phyloP scores from a whole-genome alignment of 2,329 filamentous ascomycete species.

The Fusarium sp. region DNA sequence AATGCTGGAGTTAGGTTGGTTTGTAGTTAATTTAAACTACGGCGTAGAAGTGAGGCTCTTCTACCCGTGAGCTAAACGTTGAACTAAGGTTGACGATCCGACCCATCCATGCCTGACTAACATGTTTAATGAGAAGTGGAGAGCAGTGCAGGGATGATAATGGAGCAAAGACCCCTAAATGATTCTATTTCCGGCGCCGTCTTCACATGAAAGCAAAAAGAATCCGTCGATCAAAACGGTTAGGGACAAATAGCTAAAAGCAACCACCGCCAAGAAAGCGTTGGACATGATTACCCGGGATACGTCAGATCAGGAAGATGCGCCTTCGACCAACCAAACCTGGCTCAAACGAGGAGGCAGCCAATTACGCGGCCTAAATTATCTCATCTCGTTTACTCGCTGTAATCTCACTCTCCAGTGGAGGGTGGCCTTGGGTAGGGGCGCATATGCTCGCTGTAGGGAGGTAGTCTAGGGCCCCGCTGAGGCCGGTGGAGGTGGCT shows the following conservation, averaged over 20 bases:
- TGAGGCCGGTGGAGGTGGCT: conserved; percentile 32
- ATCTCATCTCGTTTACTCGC: conserved; percentile 5
- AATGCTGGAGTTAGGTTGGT: too few species aligned
- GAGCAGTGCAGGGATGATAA: too few species aligned
- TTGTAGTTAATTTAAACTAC: too few species aligned
- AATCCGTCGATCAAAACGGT: background rate
- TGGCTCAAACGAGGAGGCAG: conserved; percentile 19
- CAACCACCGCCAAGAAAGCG: background rate
- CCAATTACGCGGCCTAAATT: conserved; percentile 20
- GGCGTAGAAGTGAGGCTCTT: too few species aligned
- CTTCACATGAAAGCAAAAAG: too few species aligned
- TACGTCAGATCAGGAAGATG: conserved; percentile 1
- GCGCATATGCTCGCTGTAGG: background rate
- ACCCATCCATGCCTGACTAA: too few species aligned
- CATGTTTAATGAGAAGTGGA: too few species aligned
- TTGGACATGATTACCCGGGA: background rate
- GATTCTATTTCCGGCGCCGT: too few species aligned
- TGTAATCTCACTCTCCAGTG: background rate
- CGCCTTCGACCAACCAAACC: conserved; percentile 8
- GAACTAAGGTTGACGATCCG: too few species aligned
- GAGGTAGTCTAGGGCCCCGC: conserved; percentile 29
- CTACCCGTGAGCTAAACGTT: too few species aligned
- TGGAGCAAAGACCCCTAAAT: too few species aligned
- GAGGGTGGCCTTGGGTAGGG: conserved; percentile 1
- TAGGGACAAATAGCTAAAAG: background rate